Evolutionary conservation across 441 rosid species (phyloP), one percentile per base, ranked within the genome.

Genomic region (Croton setiger): DNA sequence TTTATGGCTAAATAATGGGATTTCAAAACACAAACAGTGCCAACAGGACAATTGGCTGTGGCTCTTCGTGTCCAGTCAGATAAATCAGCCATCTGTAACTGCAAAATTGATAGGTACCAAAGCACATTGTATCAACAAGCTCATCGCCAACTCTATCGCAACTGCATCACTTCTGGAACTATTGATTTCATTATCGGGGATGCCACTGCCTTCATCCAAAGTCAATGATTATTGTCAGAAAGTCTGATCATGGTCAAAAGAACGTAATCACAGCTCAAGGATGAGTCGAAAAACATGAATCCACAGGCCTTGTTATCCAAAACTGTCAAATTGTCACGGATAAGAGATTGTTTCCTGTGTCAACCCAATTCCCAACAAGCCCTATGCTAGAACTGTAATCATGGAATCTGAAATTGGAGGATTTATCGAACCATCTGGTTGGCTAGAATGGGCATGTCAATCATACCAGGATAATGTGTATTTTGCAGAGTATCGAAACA

Each of bases 141-240:
- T 17, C 87, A 86, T 36, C 76, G 86, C 15, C 78, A 88, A 27
- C 86, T 80, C 80, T 88, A 78, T 80, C 78, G 83, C 31, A 86
- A 84, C 76, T 70, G 75, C 20, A 78, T 84, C 67, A 76, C 84
- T 27, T 84, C 91, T 0, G 88, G 91, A 60, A 84, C 88, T 0
- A 74, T 86, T 10, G 91, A 86, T 67, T 84, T 88, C 88, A 84
- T 84, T 77, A 86, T 86, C 47, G 89, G 91, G 0, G 88, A 81
- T 55, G 74, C 84, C 5, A 70, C 87, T 0, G 73, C 82, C 1
- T 67, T 84, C 17, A 75, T 86, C 73, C 93, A 88, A 47, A 86
- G 82, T 77, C 82, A 39, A 77, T 80, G 52, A 84, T 86, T 57
- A 79, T 88, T 4, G 83, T 82, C 56, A 77, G 93, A 66, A 86